Evolutionary conservation across 768 basidiomycete genomes (phyloP).

Genomic region (Panaeolus papilionaceus): DNA sequence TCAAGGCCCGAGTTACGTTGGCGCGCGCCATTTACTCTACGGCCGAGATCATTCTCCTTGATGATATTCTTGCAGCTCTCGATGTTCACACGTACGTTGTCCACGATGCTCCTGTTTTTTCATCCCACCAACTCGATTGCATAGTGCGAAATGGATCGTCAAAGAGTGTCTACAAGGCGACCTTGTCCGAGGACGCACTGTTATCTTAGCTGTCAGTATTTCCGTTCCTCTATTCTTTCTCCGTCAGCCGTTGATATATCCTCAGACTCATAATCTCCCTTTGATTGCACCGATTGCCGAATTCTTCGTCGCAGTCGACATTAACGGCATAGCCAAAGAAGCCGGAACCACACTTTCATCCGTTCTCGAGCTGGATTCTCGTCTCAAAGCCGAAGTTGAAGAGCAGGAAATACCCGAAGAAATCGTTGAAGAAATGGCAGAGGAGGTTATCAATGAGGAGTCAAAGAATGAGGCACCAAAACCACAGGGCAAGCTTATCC

Average conservation of each 20-base stretch:
- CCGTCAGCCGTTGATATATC: not conserved
- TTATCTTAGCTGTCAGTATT: constrained; percentile 74
- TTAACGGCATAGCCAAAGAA: constrained; percentile 55
- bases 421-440: constrained; percentile 33
- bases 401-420: constrained; percentile 27
- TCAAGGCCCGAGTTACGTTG: constrained; percentile 51
- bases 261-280: constrained; percentile 57
- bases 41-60: constrained; percentile 67
- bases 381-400: constrained; percentile 37
- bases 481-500: constrained; percentile 43
- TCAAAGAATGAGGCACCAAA: constrained; percentile 28
- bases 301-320: constrained; percentile 60
- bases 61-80: constrained; percentile 72
- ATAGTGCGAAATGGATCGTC: constrained; percentile 85
- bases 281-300: constrained; percentile 59
- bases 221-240: not conserved
- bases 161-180: constrained; percentile 82
- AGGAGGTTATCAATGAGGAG: constrained; percentile 33
- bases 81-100: constrained; percentile 42
- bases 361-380: constrained; percentile 46
- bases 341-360: constrained; percentile 57
- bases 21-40: constrained; percentile 36
- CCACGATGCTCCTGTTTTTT: not conserved
- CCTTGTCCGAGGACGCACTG: constrained; percentile 77
- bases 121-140: constrained; percentile 33